Evolutionary conservation across 768 basidiomycete species (phyloP).

Genomic region (Pulveroboletus sp.): DNA sequence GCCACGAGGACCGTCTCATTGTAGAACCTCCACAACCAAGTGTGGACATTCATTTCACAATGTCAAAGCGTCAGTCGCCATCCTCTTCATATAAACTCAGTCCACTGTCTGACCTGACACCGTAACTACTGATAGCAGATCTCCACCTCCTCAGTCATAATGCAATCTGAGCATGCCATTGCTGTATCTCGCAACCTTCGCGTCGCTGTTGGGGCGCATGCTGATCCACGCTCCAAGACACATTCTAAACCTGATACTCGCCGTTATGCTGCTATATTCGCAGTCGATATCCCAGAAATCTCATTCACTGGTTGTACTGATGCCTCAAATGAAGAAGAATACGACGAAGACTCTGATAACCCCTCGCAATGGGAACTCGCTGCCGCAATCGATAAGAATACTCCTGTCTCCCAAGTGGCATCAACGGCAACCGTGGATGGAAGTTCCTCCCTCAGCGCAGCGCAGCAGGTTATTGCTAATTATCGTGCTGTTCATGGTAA

Average conservation of each 20-base stretch:
- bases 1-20: slow-evolving; percentile 12
- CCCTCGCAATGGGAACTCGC: slow-evolving; percentile 11
- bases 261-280: slow-evolving; percentile 25
- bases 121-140: slow-evolving; percentile 4
- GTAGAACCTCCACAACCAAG: slow-evolving; percentile 17
- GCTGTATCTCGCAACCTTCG: slow-evolving; percentile 7
- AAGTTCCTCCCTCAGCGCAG: slow-evolving; percentile 14
- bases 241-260: slow-evolving; percentile 20
- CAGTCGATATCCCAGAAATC: slow-evolving; percentile 5
- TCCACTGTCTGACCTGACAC: not conserved
- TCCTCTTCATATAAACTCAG: slow-evolving; percentile 17
- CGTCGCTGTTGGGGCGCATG: not conserved
- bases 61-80: slow-evolving; percentile 24
- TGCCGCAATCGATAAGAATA: not conserved
- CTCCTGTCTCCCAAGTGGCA: not conserved
- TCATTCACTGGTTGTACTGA: slow-evolving; percentile 5
- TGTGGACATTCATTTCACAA: slow-evolving; percentile 20
- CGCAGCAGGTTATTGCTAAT: slow-evolving; percentile 20
- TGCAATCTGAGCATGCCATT: slow-evolving; percentile 7
- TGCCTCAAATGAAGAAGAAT: slow-evolving; percentile 16
- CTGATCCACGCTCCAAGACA: not conserved
- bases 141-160: not conserved
- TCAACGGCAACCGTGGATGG: slow-evolving; percentile 3
- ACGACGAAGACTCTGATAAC: slow-evolving; percentile 4
- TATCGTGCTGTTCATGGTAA: slow-evolving; percentile 15